Evolutionary conservation across 1,139 yeast species (phyloP).

Genomic region (Arxiozyma heterogenica): DNA sequence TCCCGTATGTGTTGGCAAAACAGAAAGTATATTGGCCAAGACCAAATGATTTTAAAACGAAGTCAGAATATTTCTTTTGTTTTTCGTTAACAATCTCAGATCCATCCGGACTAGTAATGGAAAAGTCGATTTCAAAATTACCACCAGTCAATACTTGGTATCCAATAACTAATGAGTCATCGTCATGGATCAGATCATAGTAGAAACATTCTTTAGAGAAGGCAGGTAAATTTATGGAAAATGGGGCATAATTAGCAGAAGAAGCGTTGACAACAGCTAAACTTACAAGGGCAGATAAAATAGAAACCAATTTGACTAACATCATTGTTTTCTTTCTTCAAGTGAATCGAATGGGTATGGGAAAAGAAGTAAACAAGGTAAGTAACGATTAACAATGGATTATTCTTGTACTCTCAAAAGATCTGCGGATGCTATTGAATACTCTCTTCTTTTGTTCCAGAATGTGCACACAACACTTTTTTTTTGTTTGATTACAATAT

Average conservation of each 20-base stretch:
- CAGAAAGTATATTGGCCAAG: slow-evolving; percentile 60
- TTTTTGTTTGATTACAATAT: not conserved
- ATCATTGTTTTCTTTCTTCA: not conserved
- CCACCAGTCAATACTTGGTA: slow-evolving; percentile 56
- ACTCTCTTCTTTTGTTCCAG: not conserved
- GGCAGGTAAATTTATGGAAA: slow-evolving; percentile 32
- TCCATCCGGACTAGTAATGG: slow-evolving; percentile 52
- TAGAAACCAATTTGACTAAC: slow-evolving; percentile 4
- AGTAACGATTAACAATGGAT: too few relatives aligned
- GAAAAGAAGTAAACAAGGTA: not conserved
- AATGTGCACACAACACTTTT: not conserved
- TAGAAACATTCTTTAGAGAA: slow-evolving; percentile 37
- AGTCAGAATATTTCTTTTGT: slow-evolving; percentile 52
- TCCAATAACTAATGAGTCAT: slow-evolving; percentile 34
- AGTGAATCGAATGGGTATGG: not conserved
- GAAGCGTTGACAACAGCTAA: slow-evolving; percentile 13
- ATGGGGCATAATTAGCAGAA: slow-evolving; percentile 28
- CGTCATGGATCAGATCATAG: slow-evolving; percentile 29
- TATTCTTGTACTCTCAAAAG: not conserved
- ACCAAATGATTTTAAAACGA: slow-evolving; percentile 42
- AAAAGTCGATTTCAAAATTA: slow-evolving; percentile 57
- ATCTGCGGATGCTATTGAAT: not conserved
- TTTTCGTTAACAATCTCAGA: slow-evolving; percentile 45
- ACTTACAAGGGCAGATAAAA: slow-evolving; percentile 4
- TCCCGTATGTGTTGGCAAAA: slow-evolving; percentile 56